Evolutionary conservation across 1,139 yeast genomes (phyloP).

Genomic region (Suhomyces wounanorum): DNA sequence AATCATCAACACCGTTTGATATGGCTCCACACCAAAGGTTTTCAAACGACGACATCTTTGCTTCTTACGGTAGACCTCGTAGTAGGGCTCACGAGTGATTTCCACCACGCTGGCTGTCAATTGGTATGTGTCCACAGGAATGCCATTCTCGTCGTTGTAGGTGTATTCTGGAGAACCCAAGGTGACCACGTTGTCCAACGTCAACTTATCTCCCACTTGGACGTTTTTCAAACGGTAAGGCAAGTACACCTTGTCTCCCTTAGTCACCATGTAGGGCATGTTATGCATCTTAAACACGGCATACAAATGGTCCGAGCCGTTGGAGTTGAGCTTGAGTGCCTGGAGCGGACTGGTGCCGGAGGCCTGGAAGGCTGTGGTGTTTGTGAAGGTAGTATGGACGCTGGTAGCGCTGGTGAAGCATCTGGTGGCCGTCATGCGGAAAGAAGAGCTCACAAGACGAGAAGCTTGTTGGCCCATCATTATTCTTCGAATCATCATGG

Average conservation of each 20-base stretch:
- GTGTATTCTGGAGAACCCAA: slow-evolving; percentile 88
- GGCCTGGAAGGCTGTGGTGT: not conserved
- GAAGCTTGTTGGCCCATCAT: not conserved
- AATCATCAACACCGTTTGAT: slow-evolving; percentile 78
- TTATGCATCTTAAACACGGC: slow-evolving; percentile 83
- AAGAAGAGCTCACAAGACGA: not conserved
- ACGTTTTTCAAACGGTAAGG: slow-evolving; percentile 78
- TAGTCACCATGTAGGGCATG: slow-evolving; percentile 85
- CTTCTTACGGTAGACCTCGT: slow-evolving; percentile 58
- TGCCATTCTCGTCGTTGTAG: slow-evolving; percentile 39
- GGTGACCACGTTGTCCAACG: slow-evolving; percentile 72
- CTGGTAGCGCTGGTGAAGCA: not conserved
- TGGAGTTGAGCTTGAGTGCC: slow-evolving; percentile 68
- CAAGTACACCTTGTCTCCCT: slow-evolving; percentile 80
- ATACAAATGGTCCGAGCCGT: slow-evolving; percentile 54
- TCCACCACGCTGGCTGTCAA: slow-evolving; percentile 82
- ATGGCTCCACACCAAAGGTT: slow-evolving; percentile 76
- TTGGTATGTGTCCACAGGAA: slow-evolving; percentile 46
- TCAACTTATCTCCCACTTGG: slow-evolving; percentile 76
- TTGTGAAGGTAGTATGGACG: not conserved
- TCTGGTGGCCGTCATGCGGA: not conserved
- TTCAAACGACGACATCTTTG: slow-evolving; percentile 83
- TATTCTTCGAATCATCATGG: not conserved
- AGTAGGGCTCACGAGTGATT: slow-evolving; percentile 81
- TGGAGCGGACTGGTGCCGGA: slow-evolving; percentile 14